These are phyloP conservation scores for Trichophyton mentagrophytes DNA, from an alignment of 2,329 filamentous ascomycete genomes.

Conservation along the genomic window DNA sequence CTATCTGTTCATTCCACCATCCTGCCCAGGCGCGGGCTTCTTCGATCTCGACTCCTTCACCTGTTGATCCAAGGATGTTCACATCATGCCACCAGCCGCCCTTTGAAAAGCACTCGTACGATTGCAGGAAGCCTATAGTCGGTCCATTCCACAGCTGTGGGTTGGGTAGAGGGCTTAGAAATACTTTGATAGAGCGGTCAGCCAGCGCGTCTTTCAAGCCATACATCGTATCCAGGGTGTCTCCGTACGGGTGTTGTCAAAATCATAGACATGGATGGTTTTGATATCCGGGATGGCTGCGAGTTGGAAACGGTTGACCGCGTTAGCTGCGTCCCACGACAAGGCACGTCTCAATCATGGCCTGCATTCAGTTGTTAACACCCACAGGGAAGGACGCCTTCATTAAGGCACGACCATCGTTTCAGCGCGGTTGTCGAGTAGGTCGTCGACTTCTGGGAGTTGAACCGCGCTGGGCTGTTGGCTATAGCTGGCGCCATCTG, in stretches of 20 bases:
- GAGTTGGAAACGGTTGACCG: constrained; percentile 6
- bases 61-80: constrained; percentile 72
- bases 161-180: constrained; percentile 82
- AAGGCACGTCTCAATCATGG: neutral
- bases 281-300: constrained; percentile 55
- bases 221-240: constrained; percentile 7
- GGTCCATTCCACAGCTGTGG: constrained; percentile 69
- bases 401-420: constrained; percentile 67
- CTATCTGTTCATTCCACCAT: constrained; percentile 93
- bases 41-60: constrained; percentile 67
- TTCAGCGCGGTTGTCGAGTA: constrained; percentile 61
- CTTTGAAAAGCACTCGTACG: constrained; percentile 61
- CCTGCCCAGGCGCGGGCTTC: constrained; percentile 75
- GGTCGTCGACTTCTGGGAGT: constrained; percentile 16
- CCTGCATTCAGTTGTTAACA: constrained; percentile 5
- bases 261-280: constrained; percentile 86
- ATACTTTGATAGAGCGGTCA: constrained; percentile 45
- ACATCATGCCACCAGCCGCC: constrained; percentile 98
- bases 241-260: constrained; percentile 77
- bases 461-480: constrained; percentile 19
- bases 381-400: constrained; percentile 50
- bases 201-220: neutral
- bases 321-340: neutral
- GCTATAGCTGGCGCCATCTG: constrained; percentile 3
- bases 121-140: constrained; percentile 65